Evolutionary conservation across 805 yeast species (phyloP).

Genomic region (Hanseniaspora clermontiae): DNA sequence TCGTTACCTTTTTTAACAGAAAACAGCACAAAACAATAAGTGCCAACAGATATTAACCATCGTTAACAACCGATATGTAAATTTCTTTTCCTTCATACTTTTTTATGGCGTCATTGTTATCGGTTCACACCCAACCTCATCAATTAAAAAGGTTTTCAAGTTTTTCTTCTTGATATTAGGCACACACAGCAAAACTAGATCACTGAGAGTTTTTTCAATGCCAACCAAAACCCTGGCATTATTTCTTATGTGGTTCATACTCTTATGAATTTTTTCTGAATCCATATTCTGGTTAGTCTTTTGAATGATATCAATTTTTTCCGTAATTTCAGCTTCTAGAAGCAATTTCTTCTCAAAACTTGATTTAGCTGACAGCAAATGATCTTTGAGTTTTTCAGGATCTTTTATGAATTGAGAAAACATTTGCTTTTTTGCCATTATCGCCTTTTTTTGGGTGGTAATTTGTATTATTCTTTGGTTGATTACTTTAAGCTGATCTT

Average conservation of each 20-base stretch:
- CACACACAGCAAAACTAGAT: not conserved
- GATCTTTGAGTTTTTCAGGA: not conserved
- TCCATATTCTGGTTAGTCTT: not conserved
- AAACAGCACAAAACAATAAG: not conserved
- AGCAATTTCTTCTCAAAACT: not conserved
- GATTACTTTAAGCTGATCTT: not conserved
- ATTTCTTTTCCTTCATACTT: no score
- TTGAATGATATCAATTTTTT: not conserved
- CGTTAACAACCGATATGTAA: not conserved
- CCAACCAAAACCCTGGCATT: not conserved
- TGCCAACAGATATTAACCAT: not conserved
- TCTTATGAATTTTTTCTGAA: not conserved
- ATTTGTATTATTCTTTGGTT: not conserved
- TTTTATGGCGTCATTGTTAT: not conserved
- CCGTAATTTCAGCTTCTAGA: not conserved
- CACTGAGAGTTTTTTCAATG: not conserved
- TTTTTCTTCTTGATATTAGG: not conserved
- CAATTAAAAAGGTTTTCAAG: not conserved
- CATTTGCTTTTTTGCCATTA: not conserved
- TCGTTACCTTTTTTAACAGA: no score
- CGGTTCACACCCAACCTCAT: slow-evolving; percentile 3
- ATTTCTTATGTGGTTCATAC: not conserved
- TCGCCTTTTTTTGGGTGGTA: not conserved
- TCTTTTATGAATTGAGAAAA: not conserved
- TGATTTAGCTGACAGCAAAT: not conserved